These are phyloP conservation scores for Stellera chamaejasme DNA, from an alignment of 345 rosid genomes.

Conservation along the genomic window DNA sequence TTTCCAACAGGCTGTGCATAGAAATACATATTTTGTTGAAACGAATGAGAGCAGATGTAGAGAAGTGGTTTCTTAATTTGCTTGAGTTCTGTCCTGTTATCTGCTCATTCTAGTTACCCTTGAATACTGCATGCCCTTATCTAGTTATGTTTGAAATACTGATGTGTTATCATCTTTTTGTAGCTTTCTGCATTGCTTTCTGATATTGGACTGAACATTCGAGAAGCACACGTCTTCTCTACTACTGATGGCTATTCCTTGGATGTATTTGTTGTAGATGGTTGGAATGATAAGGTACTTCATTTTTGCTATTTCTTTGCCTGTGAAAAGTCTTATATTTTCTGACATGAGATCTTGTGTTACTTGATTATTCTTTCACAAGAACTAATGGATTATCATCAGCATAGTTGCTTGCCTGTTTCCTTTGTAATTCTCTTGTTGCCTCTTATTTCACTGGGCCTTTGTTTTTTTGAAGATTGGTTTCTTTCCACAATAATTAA, in stretches of 20 bases:
- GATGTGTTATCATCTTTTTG: conserved; percentile 17
- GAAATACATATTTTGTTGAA: too few relatives aligned
- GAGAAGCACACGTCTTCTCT: conserved; percentile 80
- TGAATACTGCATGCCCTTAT: conserved; percentile 12
- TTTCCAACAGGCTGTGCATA: too few relatives aligned
- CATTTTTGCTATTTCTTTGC: background rate
- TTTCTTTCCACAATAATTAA: background rate
- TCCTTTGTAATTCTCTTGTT: background rate
- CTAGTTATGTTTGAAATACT: conserved; percentile 14
- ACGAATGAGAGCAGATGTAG: too few relatives aligned
- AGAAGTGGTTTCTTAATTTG: too few relatives aligned
- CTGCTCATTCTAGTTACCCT: background rate
- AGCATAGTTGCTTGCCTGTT: too few relatives aligned
- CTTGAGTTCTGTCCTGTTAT: too few relatives aligned
- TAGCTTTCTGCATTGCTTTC: conserved; percentile 79
- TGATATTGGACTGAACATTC: conserved; percentile 69
- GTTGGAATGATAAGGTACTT: conserved; percentile 59
- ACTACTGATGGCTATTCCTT: conserved; percentile 68
- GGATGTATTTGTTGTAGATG: conserved; percentile 79
- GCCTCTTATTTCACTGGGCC: background rate
- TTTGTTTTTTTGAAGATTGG: background rate
- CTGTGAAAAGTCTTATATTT: background rate
- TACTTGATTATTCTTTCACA: background rate
- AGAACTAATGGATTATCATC: too few relatives aligned
- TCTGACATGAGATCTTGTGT: background rate